Percentiles rank a stretch among this genome's conserved stretches.
These are phyloP conservation scores for Phytophthora idaei DNA, from an alignment of 352 stramenopile genomes.

Conservation along the genomic window DNA sequence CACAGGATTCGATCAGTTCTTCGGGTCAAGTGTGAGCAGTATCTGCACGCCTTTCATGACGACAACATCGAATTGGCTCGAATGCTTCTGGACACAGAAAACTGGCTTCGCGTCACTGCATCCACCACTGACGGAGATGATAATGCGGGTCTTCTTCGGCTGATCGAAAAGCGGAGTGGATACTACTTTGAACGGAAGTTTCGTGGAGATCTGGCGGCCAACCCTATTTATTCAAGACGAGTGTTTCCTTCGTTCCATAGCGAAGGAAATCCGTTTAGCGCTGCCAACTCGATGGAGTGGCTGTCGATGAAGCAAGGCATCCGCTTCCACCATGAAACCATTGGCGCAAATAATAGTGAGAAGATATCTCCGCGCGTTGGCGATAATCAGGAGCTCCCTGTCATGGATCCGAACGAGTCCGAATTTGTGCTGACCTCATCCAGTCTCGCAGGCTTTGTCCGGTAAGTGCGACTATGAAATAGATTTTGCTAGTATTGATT, in stretches of 20 bases:
- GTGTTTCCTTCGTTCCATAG: slow-evolving; percentile 71
- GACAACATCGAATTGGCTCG: slow-evolving; percentile 83
- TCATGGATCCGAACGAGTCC: slow-evolving; percentile 46
- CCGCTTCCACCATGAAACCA: slow-evolving; percentile 49
- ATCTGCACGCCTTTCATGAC: slow-evolving; percentile 78
- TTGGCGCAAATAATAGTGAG: slow-evolving; percentile 4
- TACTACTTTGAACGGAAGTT: slow-evolving; percentile 66
- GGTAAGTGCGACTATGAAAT: slow-evolving; percentile 37
- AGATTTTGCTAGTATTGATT: neutral
- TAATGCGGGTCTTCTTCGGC: slow-evolving; percentile 49
- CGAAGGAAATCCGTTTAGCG: slow-evolving; percentile 70
- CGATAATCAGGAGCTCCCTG: slow-evolving; percentile 29
- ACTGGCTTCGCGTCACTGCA: slow-evolving; percentile 75
- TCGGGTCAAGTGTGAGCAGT: slow-evolving; percentile 82
- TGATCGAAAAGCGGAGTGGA: slow-evolving; percentile 84
- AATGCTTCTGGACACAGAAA: slow-evolving; percentile 88
- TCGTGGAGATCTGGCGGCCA: slow-evolving; percentile 43
- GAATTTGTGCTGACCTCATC: slow-evolving; percentile 81
- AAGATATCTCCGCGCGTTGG: slow-evolving; percentile 6
- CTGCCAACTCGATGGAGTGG: slow-evolving; percentile 57
- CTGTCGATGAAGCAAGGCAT: slow-evolving; percentile 63
- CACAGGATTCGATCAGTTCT: slow-evolving; percentile 66
- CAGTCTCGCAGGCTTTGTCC: slow-evolving; percentile 69
- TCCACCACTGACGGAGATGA: slow-evolving; percentile 52
- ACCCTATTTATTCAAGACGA: slow-evolving; percentile 70